phyloP scores from a whole-genome alignment of 2,329 filamentous ascomycete genomes.

The Fusarium nanum region DNA sequence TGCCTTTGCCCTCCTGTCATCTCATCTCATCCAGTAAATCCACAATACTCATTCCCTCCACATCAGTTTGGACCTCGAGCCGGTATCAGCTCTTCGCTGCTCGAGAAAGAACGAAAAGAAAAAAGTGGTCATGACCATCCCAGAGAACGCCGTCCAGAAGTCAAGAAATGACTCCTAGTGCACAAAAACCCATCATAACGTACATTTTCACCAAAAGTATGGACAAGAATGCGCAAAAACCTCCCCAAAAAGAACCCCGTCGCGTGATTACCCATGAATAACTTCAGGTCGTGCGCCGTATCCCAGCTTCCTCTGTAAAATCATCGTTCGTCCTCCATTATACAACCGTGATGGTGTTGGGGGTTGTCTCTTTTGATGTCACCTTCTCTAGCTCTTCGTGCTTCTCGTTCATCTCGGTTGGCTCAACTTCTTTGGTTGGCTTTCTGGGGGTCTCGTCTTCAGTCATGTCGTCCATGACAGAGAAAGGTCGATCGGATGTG shows the following conservation, averaged over 20 bases:
- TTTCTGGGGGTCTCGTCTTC: conserved; percentile 51
- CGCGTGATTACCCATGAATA: conserved; percentile 35
- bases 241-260: conserved; percentile 27
- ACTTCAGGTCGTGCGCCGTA: conserved; percentile 38
- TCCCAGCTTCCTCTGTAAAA: conserved; percentile 39
- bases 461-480: conserved; percentile 48
- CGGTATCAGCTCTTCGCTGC: conserved; percentile 40
- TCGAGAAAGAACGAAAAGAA: conserved; percentile 29
- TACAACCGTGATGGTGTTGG: conserved; percentile 44
- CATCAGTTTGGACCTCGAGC: conserved; percentile 33
- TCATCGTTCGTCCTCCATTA: conserved; percentile 42
- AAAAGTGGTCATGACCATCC: conserved; percentile 36
- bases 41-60: conserved; percentile 29
- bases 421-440: conserved; percentile 40
- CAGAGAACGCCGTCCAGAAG: conserved; percentile 39
- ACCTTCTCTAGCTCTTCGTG: conserved; percentile 40
- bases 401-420: conserved; percentile 40
- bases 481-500: conserved; percentile 53
- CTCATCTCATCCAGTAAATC: conserved; percentile 35
- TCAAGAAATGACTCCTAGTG: conserved; percentile 9
- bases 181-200: conserved; percentile 40
- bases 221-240: conserved; percentile 44
- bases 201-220: conserved; percentile 46
- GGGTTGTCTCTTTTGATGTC: conserved; percentile 42
- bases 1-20: neutral